These are phyloP conservation scores for Pleurotus ostreatus DNA, from an alignment of 768 basidiomycete species.

Conservation along the genomic window DNA sequence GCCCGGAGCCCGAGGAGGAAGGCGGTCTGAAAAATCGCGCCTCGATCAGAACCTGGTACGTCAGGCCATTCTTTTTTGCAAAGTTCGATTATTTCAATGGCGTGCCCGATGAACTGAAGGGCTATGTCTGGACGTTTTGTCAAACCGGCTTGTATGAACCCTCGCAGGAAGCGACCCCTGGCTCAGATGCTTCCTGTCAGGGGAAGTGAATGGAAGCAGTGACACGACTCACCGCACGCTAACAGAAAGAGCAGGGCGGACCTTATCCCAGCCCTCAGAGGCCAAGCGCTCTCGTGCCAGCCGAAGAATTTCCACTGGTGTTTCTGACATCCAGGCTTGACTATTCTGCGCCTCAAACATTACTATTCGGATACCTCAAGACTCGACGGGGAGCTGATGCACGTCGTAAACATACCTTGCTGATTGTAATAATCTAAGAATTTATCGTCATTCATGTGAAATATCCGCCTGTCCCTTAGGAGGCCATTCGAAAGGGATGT, in stretches of 20 bases:
- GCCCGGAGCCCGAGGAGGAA: constrained; percentile 39
- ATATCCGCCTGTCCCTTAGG: constrained; percentile 24
- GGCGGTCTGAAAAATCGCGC: constrained; percentile 36
- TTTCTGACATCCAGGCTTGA: neutral
- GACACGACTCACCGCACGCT: neutral
- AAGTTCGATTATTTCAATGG: constrained; percentile 39
- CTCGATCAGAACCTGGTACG: constrained; percentile 32
- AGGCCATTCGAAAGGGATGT: constrained; percentile 30
- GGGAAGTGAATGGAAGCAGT: too few species aligned
- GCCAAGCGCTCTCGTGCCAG: neutral
- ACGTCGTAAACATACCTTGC: neutral
- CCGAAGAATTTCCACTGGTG: neutral
- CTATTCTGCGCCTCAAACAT: neutral
- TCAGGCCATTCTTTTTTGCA: constrained; percentile 35
- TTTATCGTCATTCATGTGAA: neutral
- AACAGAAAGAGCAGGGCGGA: constrained; percentile 4
- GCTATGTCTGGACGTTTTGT: constrained; percentile 15
- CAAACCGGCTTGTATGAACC: constrained; percentile 21
- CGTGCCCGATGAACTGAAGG: constrained; percentile 30
- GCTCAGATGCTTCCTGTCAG: constrained; percentile 1
- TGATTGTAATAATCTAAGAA: neutral
- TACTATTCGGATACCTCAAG: neutral
- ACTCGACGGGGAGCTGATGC: neutral
- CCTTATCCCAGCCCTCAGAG: constrained; percentile 1
- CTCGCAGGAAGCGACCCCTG: constrained; percentile 39